Evolutionary conservation across 768 basidiomycete genomes (phyloP).

Genomic region (Termitomyces sp.): DNA sequence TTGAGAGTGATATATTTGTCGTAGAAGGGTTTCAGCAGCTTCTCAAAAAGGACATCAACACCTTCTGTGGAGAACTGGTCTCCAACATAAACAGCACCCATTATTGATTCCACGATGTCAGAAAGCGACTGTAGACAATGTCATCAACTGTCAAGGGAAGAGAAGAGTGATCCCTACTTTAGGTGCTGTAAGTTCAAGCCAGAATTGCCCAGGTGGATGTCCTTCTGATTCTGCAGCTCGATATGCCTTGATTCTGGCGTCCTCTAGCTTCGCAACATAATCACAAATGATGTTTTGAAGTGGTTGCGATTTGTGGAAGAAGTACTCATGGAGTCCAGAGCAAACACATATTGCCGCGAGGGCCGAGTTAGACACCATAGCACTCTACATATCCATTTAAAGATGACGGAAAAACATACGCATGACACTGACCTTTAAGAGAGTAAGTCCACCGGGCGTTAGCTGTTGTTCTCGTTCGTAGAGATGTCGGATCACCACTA

Average conservation of each 20-base stretch:
- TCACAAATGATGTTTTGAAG: slow-evolving; percentile 46
- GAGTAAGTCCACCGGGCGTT: slow-evolving; percentile 72
- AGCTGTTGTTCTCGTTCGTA: slow-evolving; percentile 60
- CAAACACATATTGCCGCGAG: slow-evolving; percentile 75
- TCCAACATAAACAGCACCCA: slow-evolving; percentile 78
- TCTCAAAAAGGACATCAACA: slow-evolving; percentile 62
- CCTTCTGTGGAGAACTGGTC: slow-evolving; percentile 65
- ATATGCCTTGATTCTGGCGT: slow-evolving; percentile 46
- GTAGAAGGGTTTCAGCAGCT: slow-evolving; percentile 72
- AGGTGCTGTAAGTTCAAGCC: slow-evolving; percentile 73
- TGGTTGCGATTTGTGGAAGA: slow-evolving; percentile 54
- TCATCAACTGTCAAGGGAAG: background rate
- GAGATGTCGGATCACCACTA: slow-evolving; percentile 74
- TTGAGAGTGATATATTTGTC: slow-evolving; percentile 70
- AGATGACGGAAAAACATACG: background rate
- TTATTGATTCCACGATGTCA: slow-evolving; percentile 75
- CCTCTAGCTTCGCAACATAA: slow-evolving; percentile 49
- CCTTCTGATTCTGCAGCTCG: slow-evolving; percentile 43
- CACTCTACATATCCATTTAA: slow-evolving; percentile 42
- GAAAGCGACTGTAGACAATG: slow-evolving; percentile 55
- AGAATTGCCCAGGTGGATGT: slow-evolving; percentile 64
- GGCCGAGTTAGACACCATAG: slow-evolving; percentile 82
- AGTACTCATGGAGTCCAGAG: slow-evolving; percentile 59
- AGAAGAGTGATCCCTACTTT: slow-evolving; percentile 44
- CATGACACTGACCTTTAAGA: slow-evolving; percentile 57